Base-by-base conservation (phyloP, 2,329 filamentous ascomycete species). In the Paecilomyces dactylethromorphus region DNA sequence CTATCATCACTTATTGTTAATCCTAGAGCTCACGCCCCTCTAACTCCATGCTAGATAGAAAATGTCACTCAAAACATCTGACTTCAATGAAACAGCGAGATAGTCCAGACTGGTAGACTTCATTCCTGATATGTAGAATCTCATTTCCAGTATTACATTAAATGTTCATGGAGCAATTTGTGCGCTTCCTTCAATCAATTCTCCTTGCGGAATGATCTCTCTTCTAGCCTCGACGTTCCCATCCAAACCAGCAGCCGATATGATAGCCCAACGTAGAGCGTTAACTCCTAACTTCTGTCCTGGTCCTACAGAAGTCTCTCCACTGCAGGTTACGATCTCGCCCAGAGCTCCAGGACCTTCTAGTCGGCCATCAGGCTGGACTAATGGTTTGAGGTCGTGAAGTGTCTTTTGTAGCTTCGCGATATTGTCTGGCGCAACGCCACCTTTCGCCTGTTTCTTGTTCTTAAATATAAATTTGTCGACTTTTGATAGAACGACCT, bases 401-500 rank as follows among this genome's bases (percentile, higher is more conserved):
- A 79, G 74, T 18, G 73, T 65, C 12, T 68, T 69, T 12, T 75
- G 70, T 22, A 85, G 64, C 3, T 69, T 63, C 31, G 71, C 62
- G 22, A 75, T 55, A 22, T 61, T 66, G 11, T 63, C 59, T 22
- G 65, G 52, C 4, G 67, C 66, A 22, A 63, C 76, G 53, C 62
- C 73, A 58, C 64, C 67, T 55, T 64, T 75, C 45, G 65, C 73
- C 50, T 66, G 68, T 60, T 56, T 66, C 58, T 60, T 69, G 49
- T 62, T 74, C 62, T 72, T 63, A 45, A 67, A 59, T 50, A 86
- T 65, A 13, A 87, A 60, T 60, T 82, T 81, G 67, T 91, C 87
- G 6, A 83, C 79, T 69, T 90, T 90, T 6, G 81, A 83, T n/a
- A 90, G 68, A 15, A 91, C 76, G 15, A 90, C 75, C 68, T 90